These are phyloP conservation scores for Neurospora sp. DNA, from an alignment of 495 filamentous ascomycete genomes.

Conservation along the genomic window DNA sequence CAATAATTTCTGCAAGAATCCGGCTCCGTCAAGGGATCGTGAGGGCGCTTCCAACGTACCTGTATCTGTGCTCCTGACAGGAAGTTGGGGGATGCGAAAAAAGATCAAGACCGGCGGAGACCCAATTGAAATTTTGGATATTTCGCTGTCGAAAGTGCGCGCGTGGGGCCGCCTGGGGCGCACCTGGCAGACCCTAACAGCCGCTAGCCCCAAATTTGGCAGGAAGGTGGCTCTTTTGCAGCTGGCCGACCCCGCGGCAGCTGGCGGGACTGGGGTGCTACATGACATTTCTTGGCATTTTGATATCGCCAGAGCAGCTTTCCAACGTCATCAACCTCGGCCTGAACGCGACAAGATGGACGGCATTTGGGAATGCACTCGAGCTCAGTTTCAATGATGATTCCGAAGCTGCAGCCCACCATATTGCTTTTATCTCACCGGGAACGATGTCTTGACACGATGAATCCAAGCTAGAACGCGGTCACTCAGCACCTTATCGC, in stretches of 20 bases:
- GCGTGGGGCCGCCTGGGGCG: conserved; percentile 16
- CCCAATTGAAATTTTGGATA: conserved; percentile 28
- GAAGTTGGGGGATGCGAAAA: conserved; percentile 18
- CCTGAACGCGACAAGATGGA: background rate
- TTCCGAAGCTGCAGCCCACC: background rate
- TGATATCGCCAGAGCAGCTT: background rate
- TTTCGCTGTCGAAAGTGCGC: conserved; percentile 16
- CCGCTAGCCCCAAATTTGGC: conserved; percentile 14
- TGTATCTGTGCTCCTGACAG: conserved; percentile 13
- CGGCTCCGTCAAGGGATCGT: background rate
- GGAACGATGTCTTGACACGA: background rate
- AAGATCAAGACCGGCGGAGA: conserved; percentile 18
- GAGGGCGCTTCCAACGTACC: background rate
- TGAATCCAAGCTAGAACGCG: background rate
- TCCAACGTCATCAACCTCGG: background rate
- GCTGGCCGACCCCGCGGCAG: conserved; percentile 4
- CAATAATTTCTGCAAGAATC: background rate
- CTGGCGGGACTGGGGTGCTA: background rate
- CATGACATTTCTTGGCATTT: background rate
- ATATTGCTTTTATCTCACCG: background rate
- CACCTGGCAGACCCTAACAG: conserved; percentile 18
- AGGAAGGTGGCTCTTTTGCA: background rate
- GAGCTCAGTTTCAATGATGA: background rate
- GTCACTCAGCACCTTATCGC: background rate
- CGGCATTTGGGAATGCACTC: background rate